Conservation (phyloP, 495 filamentous ascomycete genomes). For the Rostrohypoxylon terebratum region DNA sequence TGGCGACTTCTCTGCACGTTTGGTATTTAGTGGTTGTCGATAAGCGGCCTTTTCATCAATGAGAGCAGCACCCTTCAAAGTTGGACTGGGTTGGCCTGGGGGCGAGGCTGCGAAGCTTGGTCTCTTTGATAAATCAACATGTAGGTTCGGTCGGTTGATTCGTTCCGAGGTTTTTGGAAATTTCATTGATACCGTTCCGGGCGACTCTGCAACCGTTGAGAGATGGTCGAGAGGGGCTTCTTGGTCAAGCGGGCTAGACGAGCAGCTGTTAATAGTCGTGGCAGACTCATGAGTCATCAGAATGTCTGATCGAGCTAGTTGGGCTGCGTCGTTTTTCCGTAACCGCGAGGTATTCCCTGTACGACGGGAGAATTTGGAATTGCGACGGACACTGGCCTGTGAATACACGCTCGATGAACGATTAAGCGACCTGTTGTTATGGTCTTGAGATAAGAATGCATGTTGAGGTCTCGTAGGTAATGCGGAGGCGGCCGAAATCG, state of each 20-base stretch:
- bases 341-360: constrained; percentile 31
- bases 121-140: constrained; percentile 51
- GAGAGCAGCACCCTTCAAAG: constrained; percentile 37
- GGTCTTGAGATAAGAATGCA: constrained; percentile 36
- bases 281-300: constrained; percentile 46
- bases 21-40: constrained; percentile 41
- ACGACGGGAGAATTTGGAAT: constrained; percentile 19
- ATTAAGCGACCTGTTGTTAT: constrained; percentile 9
- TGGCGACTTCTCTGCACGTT: constrained; percentile 19
- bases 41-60: constrained; percentile 33
- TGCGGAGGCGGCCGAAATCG: constrained; percentile 37
- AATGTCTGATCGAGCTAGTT: constrained; percentile 38
- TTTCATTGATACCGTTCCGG: constrained; percentile 54
- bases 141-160: constrained; percentile 38
- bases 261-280: constrained; percentile 49
- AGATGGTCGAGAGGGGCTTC: constrained; percentile 45
- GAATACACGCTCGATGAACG: constrained; percentile 49
- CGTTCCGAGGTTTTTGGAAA: constrained; percentile 58
- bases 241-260: constrained; percentile 41
- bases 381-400: constrained; percentile 36
- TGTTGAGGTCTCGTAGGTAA: constrained; percentile 29
- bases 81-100: constrained; percentile 51
- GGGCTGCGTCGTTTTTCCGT: constrained; percentile 37
- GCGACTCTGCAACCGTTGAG: constrained; percentile 60
- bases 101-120: constrained; percentile 49